Evolutionary conservation across 1,284 basidiomycete species (phyloP).

Genomic region (Rhizopogon hawkerae): DNA sequence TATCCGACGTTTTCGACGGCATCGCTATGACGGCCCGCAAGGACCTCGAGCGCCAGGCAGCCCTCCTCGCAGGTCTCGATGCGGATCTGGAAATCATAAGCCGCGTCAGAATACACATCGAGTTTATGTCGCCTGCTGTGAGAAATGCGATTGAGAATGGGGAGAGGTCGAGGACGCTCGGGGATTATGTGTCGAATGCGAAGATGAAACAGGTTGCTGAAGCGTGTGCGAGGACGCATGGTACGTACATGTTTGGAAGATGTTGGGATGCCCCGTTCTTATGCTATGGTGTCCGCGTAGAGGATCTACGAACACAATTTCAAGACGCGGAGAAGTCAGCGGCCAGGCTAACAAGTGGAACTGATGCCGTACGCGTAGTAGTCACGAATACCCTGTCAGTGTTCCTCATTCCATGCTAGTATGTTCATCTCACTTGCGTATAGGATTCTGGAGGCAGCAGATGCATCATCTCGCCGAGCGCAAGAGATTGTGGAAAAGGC

Average conservation of each 20-base stretch:
- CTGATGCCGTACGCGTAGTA: constrained; percentile 47
- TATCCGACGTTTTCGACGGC: constrained; percentile 61
- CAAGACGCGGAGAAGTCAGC: constrained; percentile 48
- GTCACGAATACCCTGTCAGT: constrained; percentile 44
- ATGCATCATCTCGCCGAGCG: constrained; percentile 43
- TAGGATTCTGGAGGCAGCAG: constrained; percentile 56
- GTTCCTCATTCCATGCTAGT: neutral
- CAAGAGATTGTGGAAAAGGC: constrained; percentile 53
- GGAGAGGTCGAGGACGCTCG: constrained; percentile 58
- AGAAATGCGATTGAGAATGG: constrained; percentile 61
- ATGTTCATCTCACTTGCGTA: constrained; percentile 3
- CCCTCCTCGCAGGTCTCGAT: constrained; percentile 51
- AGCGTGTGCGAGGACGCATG: constrained; percentile 62
- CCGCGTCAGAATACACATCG: constrained; percentile 57
- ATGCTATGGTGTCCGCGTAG: constrained; percentile 25
- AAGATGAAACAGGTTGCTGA: constrained; percentile 77
- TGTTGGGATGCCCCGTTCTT: neutral
- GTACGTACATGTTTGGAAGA: constrained; percentile 29
- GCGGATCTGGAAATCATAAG: constrained; percentile 63
- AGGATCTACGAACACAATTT: constrained; percentile 49
- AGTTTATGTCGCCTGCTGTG: constrained; percentile 61
- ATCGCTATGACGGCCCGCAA: constrained; percentile 45
- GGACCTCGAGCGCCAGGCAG: constrained; percentile 56
- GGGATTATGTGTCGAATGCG: constrained; percentile 67
- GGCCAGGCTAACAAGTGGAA: constrained; percentile 45